These are phyloP conservation scores for Phanerochaete sordida DNA, from an alignment of 768 basidiomycete species.

Conservation along the genomic window DNA sequence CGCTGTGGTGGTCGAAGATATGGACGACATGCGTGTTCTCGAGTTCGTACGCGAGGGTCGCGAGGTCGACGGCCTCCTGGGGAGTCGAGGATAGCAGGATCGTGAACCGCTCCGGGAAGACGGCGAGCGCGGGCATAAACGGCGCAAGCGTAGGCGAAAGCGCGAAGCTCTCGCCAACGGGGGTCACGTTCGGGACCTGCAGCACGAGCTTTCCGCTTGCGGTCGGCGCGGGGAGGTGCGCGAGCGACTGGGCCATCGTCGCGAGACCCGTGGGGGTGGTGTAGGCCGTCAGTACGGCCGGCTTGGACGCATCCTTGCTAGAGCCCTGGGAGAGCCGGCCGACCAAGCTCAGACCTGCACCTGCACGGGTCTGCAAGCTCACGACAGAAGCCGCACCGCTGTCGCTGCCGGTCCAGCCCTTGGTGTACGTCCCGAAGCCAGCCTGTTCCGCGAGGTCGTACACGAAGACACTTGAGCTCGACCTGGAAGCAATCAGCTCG, in stretches of 20 bases:
- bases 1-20: conserved; percentile 84
- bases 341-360: conserved; percentile 77
- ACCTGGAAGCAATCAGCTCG: conserved; percentile 63
- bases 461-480: conserved; percentile 63
- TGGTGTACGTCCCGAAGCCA: conserved; percentile 76
- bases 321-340: conserved; percentile 80
- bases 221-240: conserved; percentile 63
- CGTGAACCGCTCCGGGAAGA: conserved; percentile 63
- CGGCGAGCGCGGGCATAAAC: conserved; percentile 53
- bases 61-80: conserved; percentile 77
- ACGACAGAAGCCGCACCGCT: conserved; percentile 50
- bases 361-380: conserved; percentile 76
- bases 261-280: conserved; percentile 83
- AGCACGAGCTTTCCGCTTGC: conserved; percentile 68
- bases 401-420: conserved; percentile 51
- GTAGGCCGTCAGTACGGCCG: conserved; percentile 69
- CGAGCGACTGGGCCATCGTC: conserved; percentile 76
- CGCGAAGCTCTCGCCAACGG: conserved; percentile 59
- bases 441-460: conserved; percentile 82
- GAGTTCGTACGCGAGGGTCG: conserved; percentile 71
- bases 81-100: conserved; percentile 83
- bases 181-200: conserved; percentile 76
- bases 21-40: conserved; percentile 73
- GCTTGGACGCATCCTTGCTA: conserved; percentile 58
- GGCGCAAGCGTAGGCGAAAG: conserved; percentile 77